Evolutionary conservation across 2,329 filamentous ascomycete species (phyloP).

Genomic region (Penicillium sp.): DNA sequence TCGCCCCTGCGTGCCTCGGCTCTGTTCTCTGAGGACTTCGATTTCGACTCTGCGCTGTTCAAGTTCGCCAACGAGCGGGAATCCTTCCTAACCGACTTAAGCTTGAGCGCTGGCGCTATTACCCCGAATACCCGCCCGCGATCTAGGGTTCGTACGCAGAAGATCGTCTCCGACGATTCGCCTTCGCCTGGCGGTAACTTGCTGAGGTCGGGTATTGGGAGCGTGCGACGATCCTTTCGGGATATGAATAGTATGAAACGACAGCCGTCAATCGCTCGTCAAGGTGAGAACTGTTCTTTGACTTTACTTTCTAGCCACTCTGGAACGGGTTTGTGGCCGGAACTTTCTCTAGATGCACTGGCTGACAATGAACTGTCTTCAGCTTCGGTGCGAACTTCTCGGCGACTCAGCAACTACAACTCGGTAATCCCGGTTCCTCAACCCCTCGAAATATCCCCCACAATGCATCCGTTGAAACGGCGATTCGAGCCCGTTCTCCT

Average conservation of each 20-base stretch:
- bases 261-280: conserved; percentile 71
- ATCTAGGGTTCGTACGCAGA: conserved; percentile 75
- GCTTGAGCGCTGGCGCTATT: conserved; percentile 79
- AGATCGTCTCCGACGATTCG: conserved; percentile 72
- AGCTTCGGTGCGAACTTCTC: conserved; percentile 76
- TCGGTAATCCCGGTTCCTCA: conserved; percentile 94
- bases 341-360: background rate
- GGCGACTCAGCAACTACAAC: conserved; percentile 93
- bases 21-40: conserved; percentile 63
- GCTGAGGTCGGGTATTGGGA: conserved; percentile 66
- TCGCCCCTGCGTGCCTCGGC: conserved; percentile 35
- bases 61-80: conserved; percentile 97
- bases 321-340: background rate
- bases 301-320: background rate
- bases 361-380: conserved; percentile 3
- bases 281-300: conserved; percentile 54
- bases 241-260: conserved; percentile 95
- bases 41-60: conserved; percentile 87
- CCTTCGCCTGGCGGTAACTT: conserved; percentile 38
- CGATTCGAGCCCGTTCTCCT: conserved; percentile 95
- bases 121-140: conserved; percentile 64
- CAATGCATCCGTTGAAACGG: conserved; percentile 93
- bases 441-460: conserved; percentile 80
- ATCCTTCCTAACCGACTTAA: conserved; percentile 86
- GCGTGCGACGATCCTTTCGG: conserved; percentile 83